Evolutionary conservation across 2,329 filamentous ascomycete genomes (phyloP).

Genomic region (Ophiostoma sp.): DNA sequence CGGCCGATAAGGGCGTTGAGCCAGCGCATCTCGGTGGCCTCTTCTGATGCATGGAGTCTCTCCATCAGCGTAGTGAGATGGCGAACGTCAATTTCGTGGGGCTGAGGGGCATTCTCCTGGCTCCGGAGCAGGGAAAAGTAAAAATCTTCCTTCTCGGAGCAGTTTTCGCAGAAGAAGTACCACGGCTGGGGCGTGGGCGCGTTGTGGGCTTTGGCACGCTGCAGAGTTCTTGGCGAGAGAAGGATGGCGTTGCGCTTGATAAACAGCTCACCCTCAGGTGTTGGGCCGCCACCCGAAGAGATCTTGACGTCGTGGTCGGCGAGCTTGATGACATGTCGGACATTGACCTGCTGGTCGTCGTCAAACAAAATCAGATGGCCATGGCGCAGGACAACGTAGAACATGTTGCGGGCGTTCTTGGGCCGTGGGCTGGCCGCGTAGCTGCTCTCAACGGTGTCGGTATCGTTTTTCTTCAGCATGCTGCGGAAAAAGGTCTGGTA

Average conservation of each 20-base stretch:
- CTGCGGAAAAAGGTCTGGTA: slow-evolving; percentile 98
- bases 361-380: slow-evolving; percentile 97
- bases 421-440: slow-evolving; percentile 48
- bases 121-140: slow-evolving; percentile 88
- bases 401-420: slow-evolving; percentile 74
- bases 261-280: slow-evolving; percentile 88
- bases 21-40: slow-evolving; percentile 86
- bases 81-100: slow-evolving; percentile 72
- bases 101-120: slow-evolving; percentile 66
- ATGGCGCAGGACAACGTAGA: slow-evolving; percentile 89
- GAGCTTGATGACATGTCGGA: slow-evolving; percentile 90
- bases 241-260: slow-evolving; percentile 91
- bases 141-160: slow-evolving; percentile 96
- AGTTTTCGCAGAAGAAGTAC: slow-evolving; percentile 90
- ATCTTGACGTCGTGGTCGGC: slow-evolving; percentile 81
- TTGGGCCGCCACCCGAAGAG: slow-evolving; percentile 66
- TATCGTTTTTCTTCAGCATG: slow-evolving; percentile 66
- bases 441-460: slow-evolving; percentile 42
- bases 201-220: slow-evolving; percentile 46
- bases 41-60: slow-evolving; percentile 82
- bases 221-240: slow-evolving; percentile 59
- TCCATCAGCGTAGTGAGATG: slow-evolving; percentile 88
- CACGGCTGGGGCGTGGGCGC: slow-evolving; percentile 69
- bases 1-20: slow-evolving; percentile 87
- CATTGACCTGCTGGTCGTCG: slow-evolving; percentile 89